Base-by-base conservation (phyloP, 2,329 filamentous ascomycete genomes). In the Neopestalotiopsis sp. region DNA sequence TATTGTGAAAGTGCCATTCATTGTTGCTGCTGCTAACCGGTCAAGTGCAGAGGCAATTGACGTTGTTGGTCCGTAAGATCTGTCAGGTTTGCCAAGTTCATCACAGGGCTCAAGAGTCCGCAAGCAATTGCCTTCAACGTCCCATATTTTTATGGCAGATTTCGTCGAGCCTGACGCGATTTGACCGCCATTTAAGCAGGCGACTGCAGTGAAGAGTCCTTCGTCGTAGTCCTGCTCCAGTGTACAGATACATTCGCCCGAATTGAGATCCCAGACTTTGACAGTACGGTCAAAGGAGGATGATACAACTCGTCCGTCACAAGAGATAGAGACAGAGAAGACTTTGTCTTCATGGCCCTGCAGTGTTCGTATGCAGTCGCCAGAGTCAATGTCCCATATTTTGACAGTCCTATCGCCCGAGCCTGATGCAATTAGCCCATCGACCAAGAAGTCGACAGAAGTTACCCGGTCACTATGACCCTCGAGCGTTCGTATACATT, bases 31-130 rank as follows among this genome's bases (percentile, higher is more conserved):
- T 4, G 12, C 1, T 20, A 24, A 58, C 28, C 3, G 14, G 24
- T 24, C 24, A 5, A 4, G 40, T 30, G 4, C 5, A 40, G 45
- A 70, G 65, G 62, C 66, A 70, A 14, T 65, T 49, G 28, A n/a
- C n/a, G n/a, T n/a, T n/a, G n/a, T n/a, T n/a, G n/a, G n/a, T n/a
- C n/a, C n/a, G n/a, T n/a, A n/a, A n/a, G n/a, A n/a, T n/a, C n/a
- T n/a, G n/a, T n/a, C n/a, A n/a, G n/a, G n/a, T n/a, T n/a, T n/a
- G n/a, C n/a, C n/a, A n/a, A n/a, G n/a, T n/a, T n/a, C n/a, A n/a
- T n/a, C n/a, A n/a, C n/a, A n/a, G n/a, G n/a, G n/a, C n/a, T n/a
- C n/a, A n/a, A 70, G 49, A 38, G 59, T 70, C 7, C 49, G 17
- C 56, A 58, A 38, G 13, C 12, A 40, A 5, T 24, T 24, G 24